Evolutionary conservation across 768 basidiomycete species (phyloP).

Genomic region (Macrocybe gigantea): DNA sequence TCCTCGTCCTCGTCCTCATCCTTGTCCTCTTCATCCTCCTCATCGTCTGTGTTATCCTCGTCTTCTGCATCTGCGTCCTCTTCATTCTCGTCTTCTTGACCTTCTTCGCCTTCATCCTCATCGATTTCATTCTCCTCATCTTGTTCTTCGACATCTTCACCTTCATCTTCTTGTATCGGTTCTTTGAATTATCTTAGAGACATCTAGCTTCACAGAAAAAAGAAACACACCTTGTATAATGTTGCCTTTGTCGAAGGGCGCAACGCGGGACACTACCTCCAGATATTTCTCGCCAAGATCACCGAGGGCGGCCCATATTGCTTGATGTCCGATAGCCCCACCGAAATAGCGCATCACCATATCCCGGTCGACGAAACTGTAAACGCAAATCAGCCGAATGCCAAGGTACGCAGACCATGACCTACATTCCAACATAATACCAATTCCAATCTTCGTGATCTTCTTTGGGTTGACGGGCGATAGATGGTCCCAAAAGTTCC

Average conservation of each 20-base stretch:
- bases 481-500: slow-evolving; percentile 3
- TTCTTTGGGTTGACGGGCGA: slow-evolving; percentile 9
- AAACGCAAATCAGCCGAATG: not conserved
- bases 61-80: not conserved
- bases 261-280: not conserved
- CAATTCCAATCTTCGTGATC: slow-evolving; percentile 18
- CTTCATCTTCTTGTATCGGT: not conserved
- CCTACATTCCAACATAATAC: slow-evolving; percentile 28
- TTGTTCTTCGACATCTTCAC: not conserved
- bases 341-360: slow-evolving; percentile 19
- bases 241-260: too few relatives aligned
- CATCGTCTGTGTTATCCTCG: not conserved
- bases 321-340: slow-evolving; percentile 14
- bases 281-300: not conserved
- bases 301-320: not conserved
- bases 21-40: not conserved
- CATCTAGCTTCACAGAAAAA: not conserved
- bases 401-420: not conserved
- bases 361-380: slow-evolving; percentile 21
- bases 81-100: not conserved
- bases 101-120: not conserved
- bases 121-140: not conserved
- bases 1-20: too few relatives aligned
- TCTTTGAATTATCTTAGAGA: not conserved
- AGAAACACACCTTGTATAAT: too few relatives aligned